A percentile compares a stretch with the other conserved stretches of the same genome.
These are phyloP conservation scores for Polyplosphaeria fusca DNA, from an alignment of 495 filamentous ascomycete genomes.

Conservation along the genomic window DNA sequence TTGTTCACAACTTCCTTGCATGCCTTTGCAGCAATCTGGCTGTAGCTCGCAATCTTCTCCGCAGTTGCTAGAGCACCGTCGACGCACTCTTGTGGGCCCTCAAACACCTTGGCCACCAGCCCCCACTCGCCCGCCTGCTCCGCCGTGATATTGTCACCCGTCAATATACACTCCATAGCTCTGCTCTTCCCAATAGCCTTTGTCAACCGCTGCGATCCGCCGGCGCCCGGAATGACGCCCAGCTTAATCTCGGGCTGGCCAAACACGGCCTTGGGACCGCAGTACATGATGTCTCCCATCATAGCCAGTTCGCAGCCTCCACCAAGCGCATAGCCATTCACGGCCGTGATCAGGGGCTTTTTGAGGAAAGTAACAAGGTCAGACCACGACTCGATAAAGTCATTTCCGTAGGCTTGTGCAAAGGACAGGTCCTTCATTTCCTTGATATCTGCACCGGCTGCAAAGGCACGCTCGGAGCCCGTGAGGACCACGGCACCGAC, in stretches of 20 bases:
- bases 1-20: slow-evolving; percentile 98
- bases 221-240: slow-evolving; percentile 87
- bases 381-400: slow-evolving; percentile 95
- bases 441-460: slow-evolving; percentile 97
- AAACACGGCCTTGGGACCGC: slow-evolving; percentile 75
- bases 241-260: slow-evolving; percentile 97
- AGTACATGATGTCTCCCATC: slow-evolving; percentile 95
- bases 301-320: slow-evolving; percentile 97
- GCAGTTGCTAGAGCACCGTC: slow-evolving; percentile 75
- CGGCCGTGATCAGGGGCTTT: slow-evolving; percentile 89
- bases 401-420: slow-evolving; percentile 71
- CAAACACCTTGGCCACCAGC: slow-evolving; percentile 76
- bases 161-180: slow-evolving; percentile 94
- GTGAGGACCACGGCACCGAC: slow-evolving; percentile 82
- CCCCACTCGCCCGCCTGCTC: slow-evolving; percentile 87
- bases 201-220: slow-evolving; percentile 86
- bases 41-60: slow-evolving; percentile 81
- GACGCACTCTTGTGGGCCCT: slow-evolving; percentile 76
- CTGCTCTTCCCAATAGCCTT: slow-evolving; percentile 80
- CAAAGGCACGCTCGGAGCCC: slow-evolving; percentile 83
- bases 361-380: slow-evolving; percentile 73
- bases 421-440: slow-evolving; percentile 94
- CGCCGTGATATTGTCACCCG: slow-evolving; percentile 75
- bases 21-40: slow-evolving; percentile 76
- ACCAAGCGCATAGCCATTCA: slow-evolving; percentile 89